These are phyloP conservation scores for Berberis thunbergii DNA, from an alignment of 164 flowering plant genomes.

Conservation along the genomic window DNA sequence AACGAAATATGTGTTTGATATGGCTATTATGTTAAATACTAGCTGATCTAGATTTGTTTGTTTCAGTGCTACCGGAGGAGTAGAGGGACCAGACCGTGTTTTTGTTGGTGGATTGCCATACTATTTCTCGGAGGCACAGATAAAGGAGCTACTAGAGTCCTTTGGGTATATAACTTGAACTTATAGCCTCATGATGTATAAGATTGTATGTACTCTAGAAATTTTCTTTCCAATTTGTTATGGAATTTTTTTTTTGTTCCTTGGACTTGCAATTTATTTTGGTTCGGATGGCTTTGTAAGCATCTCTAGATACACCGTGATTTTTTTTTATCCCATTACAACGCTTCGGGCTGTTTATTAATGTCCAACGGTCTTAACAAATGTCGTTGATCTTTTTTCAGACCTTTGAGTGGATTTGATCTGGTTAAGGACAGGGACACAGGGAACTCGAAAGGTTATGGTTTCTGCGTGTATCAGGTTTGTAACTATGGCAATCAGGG, in stretches of 20 bases:
- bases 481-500: constrained; percentile 34
- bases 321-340: not conserved
- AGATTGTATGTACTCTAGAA: not conserved
- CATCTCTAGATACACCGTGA: too few relatives aligned
- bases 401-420: constrained; percentile 70
- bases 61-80: constrained; percentile 48
- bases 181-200: not conserved
- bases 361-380: constrained; percentile 3
- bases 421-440: constrained; percentile 87
- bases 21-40: not conserved
- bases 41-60: constrained; percentile 11
- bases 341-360: not conserved
- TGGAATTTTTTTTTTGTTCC: too few relatives aligned
- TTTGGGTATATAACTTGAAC: constrained; percentile 47
- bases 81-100: constrained; percentile 75
- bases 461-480: constrained; percentile 77
- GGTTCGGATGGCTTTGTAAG: too few relatives aligned
- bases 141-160: constrained; percentile 62
- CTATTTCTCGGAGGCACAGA: constrained; percentile 69
- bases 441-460: constrained; percentile 90
- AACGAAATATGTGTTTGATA: too few relatives aligned
- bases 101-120: constrained; percentile 91
- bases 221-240: too few relatives aligned
- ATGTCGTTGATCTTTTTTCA: constrained; percentile 19
- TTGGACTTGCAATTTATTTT: too few relatives aligned